Evolutionary conservation across 306 rosid species (phyloP).

Genomic region (Herpetospermum pedunculosum): DNA sequence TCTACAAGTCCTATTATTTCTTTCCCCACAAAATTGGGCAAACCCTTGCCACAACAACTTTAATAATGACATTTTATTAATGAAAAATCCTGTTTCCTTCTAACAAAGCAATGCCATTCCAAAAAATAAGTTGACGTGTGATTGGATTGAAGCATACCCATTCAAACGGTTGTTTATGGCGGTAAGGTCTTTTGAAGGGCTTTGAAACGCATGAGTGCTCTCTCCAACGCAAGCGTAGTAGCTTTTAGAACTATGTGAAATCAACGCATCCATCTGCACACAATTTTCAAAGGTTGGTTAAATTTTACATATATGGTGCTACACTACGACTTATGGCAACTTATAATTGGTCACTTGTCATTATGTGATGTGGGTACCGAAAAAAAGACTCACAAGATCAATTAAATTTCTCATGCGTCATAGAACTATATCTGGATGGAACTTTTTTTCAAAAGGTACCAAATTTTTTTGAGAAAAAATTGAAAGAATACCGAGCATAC

Average conservation of each 20-base stretch:
- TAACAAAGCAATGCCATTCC: neutral
- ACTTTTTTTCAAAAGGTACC: no score
- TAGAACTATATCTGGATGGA: no score
- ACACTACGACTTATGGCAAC: neutral
- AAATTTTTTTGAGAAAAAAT: no score
- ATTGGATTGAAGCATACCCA: constrained; percentile 32
- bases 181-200: constrained; percentile 93
- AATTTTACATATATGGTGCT: neutral
- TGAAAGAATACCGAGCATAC: no score
- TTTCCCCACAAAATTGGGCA: no score
- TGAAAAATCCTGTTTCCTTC: neutral
- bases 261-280: constrained; percentile 90
- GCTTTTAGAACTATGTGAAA: constrained; percentile 91
- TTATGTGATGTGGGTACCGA: neutral
- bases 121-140: neutral
- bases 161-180: constrained; percentile 95
- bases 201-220: constrained; percentile 97
- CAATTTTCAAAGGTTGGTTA: neutral
- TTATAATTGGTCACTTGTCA: neutral
- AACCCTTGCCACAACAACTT: no score
- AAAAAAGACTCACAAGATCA: neutral
- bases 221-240: constrained; percentile 98
- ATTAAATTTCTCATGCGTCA: no score
- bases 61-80: neutral
- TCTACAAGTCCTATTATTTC: no score